Evolutionary conservation across 257 asterid species (phyloP).

Genomic region (Verbena officinalis): DNA sequence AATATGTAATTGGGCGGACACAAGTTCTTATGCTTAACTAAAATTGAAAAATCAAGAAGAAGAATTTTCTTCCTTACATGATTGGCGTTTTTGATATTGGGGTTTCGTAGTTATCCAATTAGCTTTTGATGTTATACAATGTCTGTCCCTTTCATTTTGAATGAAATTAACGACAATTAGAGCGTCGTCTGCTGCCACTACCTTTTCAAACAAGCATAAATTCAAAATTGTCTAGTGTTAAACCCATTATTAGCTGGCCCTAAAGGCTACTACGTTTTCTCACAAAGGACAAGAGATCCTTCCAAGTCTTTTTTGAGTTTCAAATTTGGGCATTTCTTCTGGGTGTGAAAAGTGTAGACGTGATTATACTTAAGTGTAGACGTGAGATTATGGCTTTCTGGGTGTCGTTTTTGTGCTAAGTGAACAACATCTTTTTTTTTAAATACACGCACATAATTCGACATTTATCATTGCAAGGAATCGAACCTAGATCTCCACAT

Average conservation of each 20-base stretch:
- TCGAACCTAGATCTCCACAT: too few relatives aligned
- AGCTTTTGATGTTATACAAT: neutral
- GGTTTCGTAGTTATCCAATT: conserved; percentile 13
- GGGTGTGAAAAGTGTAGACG: conserved; percentile 9
- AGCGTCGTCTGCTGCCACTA: conserved; percentile 1
- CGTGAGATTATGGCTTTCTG: too few relatives aligned
- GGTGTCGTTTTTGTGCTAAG: too few relatives aligned
- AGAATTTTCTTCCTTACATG: neutral
- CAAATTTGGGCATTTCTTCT: conserved; percentile 28
- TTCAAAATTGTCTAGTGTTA: conserved; percentile 8
- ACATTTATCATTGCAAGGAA: too few relatives aligned
- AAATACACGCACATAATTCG: too few relatives aligned
- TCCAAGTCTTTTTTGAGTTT: conserved; percentile 22
- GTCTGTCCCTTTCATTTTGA: neutral
- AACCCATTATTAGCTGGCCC: conserved; percentile 32
- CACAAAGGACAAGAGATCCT: conserved; percentile 23
- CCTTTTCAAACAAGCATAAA: neutral
- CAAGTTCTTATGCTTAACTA: neutral
- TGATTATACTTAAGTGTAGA: conserved; percentile 14
- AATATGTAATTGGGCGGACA: neutral
- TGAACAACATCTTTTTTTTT: too few relatives aligned
- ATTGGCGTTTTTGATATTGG: conserved; percentile 8
- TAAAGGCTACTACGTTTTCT: neutral
- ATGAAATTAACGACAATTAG: conserved; percentile 6
- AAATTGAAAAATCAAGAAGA: conserved; percentile 3